A percentile compares a stretch with the other conserved stretches of the same genome.
Evolutionary conservation across 1,139 yeast genomes (phyloP).

Genomic region (Pichia cactophila): DNA sequence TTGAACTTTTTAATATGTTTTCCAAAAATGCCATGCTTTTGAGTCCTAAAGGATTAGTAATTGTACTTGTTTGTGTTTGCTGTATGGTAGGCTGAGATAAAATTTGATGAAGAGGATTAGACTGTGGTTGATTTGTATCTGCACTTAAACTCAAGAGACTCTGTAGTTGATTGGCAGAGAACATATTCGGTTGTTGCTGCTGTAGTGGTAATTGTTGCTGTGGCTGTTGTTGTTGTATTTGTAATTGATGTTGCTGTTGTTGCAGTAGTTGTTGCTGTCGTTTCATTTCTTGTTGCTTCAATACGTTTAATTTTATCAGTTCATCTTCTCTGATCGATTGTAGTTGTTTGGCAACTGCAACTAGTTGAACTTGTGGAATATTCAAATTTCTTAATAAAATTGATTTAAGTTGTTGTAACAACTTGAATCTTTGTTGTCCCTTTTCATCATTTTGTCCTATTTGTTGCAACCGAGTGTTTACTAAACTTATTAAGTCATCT

Average conservation of each 20-base stretch:
- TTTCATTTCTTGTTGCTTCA: constrained; percentile 19
- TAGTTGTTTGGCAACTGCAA: constrained; percentile 26
- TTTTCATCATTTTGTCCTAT: constrained; percentile 25
- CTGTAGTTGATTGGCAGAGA: neutral
- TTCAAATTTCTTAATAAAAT: constrained; percentile 29
- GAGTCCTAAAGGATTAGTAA: constrained; percentile 18
- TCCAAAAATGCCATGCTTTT: constrained; percentile 21
- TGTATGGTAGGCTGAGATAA: neutral
- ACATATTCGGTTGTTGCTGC: constrained; percentile 15
- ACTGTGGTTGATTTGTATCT: neutral
- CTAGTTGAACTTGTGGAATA: constrained; percentile 38
- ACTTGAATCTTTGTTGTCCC: constrained; percentile 31
- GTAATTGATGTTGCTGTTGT: constrained; percentile 7
- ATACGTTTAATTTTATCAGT: constrained; percentile 20
- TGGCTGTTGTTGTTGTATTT: constrained; percentile 15
- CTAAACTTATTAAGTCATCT: constrained; percentile 31
- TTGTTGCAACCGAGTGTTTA: constrained; percentile 25
- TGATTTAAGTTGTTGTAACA: constrained; percentile 37
- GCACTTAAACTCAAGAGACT: constrained; percentile 15
- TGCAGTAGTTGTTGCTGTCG: constrained; percentile 18
- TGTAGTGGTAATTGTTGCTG: constrained; percentile 10
- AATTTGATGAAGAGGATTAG: neutral
- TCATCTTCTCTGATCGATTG: constrained; percentile 28
- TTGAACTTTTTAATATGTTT: constrained; percentile 20
- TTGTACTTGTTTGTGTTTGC: constrained; percentile 1